A percentile compares a stretch with the other conserved stretches of the same genome.
phyloP scores from a whole-genome alignment of 2,329 filamentous ascomycete genomes.

The Macrophomina phaseolina region DNA sequence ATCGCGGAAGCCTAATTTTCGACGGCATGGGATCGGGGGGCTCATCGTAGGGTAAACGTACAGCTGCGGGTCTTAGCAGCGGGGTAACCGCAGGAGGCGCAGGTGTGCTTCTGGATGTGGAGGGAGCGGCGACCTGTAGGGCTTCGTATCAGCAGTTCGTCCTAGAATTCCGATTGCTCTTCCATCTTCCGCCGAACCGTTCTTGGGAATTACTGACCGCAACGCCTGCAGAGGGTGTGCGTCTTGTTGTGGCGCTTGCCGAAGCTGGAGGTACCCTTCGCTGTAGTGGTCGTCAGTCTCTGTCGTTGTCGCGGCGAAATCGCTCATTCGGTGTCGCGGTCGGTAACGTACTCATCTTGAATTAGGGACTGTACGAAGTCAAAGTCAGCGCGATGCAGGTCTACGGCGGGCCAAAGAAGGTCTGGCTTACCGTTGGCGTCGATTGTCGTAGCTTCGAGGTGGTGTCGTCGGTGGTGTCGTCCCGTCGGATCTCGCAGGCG shows the following conservation, averaged over 20 bases:
- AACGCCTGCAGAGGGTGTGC: conserved; percentile 97
- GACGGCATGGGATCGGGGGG: conserved; percentile 9
- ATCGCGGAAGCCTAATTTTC: conserved; percentile 25
- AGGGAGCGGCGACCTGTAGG: conserved; percentile 85
- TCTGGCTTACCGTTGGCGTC: conserved; percentile 22
- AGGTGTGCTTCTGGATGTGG: conserved; percentile 99
- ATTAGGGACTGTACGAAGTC: conserved; percentile 50
- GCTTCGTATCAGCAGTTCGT: conserved; percentile 41
- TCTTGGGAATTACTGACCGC: conserved; percentile 71
- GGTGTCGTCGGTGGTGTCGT: conserved; percentile 29
- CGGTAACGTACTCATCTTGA: conserved; percentile 64
- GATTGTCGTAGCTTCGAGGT: conserved; percentile 29
- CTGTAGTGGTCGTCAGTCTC: conserved; percentile 59
- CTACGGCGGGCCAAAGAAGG: conserved; percentile 1
- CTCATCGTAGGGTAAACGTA: conserved; percentile 64
- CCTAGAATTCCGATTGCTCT: conserved; percentile 28
- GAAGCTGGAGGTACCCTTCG: conserved; percentile 75
- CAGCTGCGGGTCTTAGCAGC: conserved; percentile 97
- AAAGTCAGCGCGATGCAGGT: conserved; percentile 4
- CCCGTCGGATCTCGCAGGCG: conserved; percentile 24
- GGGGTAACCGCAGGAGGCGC: conserved; percentile 94
- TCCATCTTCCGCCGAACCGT: conserved; percentile 21
- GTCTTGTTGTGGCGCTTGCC: conserved; percentile 95
- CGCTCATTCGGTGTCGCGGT: conserved; percentile 20
- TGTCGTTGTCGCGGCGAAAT: conserved; percentile 33